Conservation (phyloP, 495 filamentous ascomycete species). For the Cercophora scortea region DNA sequence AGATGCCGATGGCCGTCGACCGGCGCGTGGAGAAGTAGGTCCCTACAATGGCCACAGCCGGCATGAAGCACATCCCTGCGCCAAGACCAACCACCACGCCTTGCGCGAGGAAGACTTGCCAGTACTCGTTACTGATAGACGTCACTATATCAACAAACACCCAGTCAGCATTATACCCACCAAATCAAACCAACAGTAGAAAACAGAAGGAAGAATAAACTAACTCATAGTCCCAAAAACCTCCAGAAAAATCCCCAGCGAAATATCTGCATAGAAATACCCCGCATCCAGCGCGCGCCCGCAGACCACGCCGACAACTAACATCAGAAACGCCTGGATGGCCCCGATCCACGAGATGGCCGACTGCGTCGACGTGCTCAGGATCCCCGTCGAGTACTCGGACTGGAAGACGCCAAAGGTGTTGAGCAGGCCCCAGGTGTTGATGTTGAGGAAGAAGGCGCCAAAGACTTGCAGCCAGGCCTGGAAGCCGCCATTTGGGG, state of each 20-base stretch:
- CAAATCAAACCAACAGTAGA: too few relatives aligned
- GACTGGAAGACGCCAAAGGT: constrained; percentile 26
- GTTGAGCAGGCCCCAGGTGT: constrained; percentile 37
- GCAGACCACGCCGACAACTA: constrained; percentile 17
- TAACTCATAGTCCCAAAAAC: constrained; percentile 54
- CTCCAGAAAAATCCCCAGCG: constrained; percentile 2
- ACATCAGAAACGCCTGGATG: constrained; percentile 15
- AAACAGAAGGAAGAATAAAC: too few relatives aligned
- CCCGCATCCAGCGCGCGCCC: constrained; percentile 16
- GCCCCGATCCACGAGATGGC: constrained; percentile 26
- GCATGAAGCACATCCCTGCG: constrained; percentile 53
- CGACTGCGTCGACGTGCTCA: constrained; percentile 12
- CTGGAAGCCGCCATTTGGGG: background rate
- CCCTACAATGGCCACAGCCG: constrained; percentile 50
- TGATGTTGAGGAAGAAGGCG: constrained; percentile 42
- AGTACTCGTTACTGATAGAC: constrained; percentile 50
- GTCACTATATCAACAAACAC: constrained; percentile 48
- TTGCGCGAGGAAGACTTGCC: constrained; percentile 55
- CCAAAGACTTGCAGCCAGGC: constrained; percentile 39
- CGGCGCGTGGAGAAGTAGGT: constrained; percentile 63
- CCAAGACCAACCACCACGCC: constrained; percentile 50
- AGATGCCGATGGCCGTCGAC: constrained; percentile 60
- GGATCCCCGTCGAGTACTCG: constrained; percentile 17
- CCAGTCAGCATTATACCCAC: too few relatives aligned
- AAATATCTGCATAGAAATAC: constrained; percentile 7